A percentile compares a stretch with the other conserved stretches of the same genome.
phyloP scores from a whole-genome alignment of 441 rosid genomes.

The Viola pubescens region DNA sequence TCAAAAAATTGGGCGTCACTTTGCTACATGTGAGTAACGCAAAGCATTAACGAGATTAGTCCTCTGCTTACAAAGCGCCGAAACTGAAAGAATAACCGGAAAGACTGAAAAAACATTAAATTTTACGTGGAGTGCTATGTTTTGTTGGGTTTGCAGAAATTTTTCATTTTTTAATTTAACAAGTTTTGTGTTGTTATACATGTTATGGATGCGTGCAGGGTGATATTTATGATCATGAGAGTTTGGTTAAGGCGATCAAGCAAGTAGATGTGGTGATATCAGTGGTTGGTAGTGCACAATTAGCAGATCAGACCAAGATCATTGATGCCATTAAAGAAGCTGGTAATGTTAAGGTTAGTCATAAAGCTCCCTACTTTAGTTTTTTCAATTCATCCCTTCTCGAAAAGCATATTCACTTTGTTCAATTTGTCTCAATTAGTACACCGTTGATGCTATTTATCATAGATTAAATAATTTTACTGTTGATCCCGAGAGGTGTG shows the following conservation, averaged over 20 bases:
- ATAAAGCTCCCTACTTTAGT: not conserved
- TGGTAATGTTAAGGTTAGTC: conserved; percentile 33
- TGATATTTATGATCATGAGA: conserved; percentile 32
- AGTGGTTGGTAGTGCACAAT: conserved; percentile 16
- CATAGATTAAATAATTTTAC: no score
- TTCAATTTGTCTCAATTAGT: not conserved
- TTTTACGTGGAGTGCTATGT: not conserved
- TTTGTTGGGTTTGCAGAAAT: not conserved
- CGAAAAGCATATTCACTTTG: not conserved
- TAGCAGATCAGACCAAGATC: conserved; percentile 37
- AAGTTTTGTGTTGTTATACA: not conserved
- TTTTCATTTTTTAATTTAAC: not conserved
- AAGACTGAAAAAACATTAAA: no score
- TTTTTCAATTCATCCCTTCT: not conserved
- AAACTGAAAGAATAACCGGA: no score
- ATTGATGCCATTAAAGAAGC: conserved; percentile 45
- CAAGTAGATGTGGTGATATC: conserved; percentile 48
- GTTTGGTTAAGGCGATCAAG: conserved; percentile 35
- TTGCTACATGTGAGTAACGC: conserved; percentile 18
- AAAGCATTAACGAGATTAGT: not conserved
- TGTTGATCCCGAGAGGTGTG: no score
- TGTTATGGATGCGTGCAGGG: conserved; percentile 24
- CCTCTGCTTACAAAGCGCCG: no score
- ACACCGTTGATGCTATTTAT: not conserved
- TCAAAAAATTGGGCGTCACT: conserved; percentile 31